A percentile compares a stretch with the other conserved stretches of the same genome.
Evolutionary conservation across 140 eudicot genomes (phyloP).

Genomic region (Eryngium alpinum): DNA sequence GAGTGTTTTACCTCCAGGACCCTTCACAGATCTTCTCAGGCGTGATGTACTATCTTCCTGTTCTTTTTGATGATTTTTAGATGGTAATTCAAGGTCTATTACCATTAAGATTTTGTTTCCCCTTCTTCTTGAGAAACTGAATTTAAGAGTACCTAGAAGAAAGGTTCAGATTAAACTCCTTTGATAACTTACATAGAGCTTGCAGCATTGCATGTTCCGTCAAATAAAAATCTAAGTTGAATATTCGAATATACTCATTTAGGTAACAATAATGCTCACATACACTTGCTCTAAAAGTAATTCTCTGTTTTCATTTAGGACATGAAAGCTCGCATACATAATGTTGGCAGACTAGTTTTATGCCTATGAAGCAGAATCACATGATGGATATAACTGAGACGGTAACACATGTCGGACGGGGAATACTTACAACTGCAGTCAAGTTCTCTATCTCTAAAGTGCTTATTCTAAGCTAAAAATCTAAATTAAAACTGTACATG

Average conservation of each 20-base stretch:
- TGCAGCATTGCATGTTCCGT: neutral
- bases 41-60: slow-evolving; percentile 5
- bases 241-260: neutral
- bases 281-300: neutral
- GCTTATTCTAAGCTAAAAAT: no score
- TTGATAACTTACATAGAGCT: neutral
- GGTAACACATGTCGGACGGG: no score
- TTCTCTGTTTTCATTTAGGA: neutral
- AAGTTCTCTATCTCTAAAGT: no score
- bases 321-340: no score
- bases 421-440: no score
- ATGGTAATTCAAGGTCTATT: slow-evolving; percentile 18
- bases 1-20: slow-evolving; percentile 4
- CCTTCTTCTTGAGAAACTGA: neutral
- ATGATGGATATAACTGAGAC: no score
- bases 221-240: neutral
- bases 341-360: no score
- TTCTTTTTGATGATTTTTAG: slow-evolving; percentile 11
- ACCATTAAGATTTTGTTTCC: neutral
- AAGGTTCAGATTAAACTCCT: slow-evolving; percentile 1
- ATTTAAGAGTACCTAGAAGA: neutral
- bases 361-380: no score
- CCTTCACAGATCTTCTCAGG: neutral
- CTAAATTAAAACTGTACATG: no score
- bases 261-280: neutral